These are phyloP conservation scores for Saccharomycopsis fodiens DNA, from an alignment of 805 yeast species.

Conservation along the genomic window DNA sequence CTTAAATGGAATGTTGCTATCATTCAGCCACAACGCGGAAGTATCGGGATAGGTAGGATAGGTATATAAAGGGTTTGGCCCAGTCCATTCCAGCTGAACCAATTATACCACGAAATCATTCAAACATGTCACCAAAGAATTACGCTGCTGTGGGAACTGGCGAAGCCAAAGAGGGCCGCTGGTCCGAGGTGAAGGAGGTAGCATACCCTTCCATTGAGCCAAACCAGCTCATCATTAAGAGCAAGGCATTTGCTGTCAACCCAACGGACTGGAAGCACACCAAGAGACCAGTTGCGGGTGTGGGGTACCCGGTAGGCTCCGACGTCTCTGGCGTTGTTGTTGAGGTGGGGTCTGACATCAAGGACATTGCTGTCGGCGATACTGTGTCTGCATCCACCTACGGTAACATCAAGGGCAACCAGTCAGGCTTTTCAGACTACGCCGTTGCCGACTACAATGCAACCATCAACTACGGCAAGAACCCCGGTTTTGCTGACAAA, in stretches of 20 bases:
- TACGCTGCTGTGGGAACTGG: not conserved
- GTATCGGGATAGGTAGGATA: too few species aligned
- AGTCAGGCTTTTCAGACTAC: slow-evolving; percentile 49
- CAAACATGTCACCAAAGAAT: not conserved
- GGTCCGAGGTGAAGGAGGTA: slow-evolving; percentile 19
- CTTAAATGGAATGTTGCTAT: too few species aligned
- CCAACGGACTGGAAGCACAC: slow-evolving; percentile 55
- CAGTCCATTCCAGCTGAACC: too few species aligned
- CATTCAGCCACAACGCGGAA: too few species aligned
- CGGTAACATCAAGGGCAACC: slow-evolving; percentile 41
- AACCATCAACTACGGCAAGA: slow-evolving; percentile 29
- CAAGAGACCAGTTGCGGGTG: slow-evolving; percentile 41
- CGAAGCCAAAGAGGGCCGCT: not conserved
- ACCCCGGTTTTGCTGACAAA: too few species aligned
- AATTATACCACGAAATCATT: too few species aligned
- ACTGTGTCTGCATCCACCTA: slow-evolving; percentile 43
- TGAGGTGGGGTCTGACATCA: slow-evolving; percentile 34
- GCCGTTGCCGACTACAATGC: slow-evolving; percentile 32
- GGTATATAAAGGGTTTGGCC: too few species aligned
- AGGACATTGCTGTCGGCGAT: slow-evolving; percentile 42
- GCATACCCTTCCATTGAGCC: slow-evolving; percentile 25
- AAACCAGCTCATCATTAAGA: slow-evolving; percentile 37
- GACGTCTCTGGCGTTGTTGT: slow-evolving; percentile 28
- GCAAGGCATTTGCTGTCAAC: slow-evolving; percentile 43
- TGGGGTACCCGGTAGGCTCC: slow-evolving; percentile 49